phyloP scores from a whole-genome alignment of 2,329 filamentous ascomycete genomes.

The Ascochyta pisi region DNA sequence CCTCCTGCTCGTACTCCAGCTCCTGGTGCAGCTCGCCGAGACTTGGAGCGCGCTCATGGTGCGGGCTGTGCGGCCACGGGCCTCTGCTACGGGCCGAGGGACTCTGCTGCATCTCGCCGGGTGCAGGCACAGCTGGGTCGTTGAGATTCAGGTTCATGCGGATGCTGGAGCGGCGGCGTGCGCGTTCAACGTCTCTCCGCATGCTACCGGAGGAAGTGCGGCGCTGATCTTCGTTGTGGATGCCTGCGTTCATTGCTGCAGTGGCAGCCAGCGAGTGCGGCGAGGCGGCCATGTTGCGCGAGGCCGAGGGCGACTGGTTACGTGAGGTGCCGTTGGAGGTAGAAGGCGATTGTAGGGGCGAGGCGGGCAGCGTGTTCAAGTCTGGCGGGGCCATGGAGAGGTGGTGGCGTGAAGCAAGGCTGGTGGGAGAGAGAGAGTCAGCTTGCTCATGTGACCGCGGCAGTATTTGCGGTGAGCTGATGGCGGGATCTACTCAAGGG shows the following conservation, averaged over 20 bases:
- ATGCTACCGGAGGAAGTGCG: conserved; percentile 59
- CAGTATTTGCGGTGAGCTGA: conserved; percentile 12
- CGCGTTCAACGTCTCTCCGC: conserved; percentile 48
- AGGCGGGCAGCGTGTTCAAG: conserved; percentile 65
- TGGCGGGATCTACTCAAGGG: not conserved
- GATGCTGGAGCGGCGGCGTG: conserved; percentile 71
- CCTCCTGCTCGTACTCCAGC: conserved; percentile 79
- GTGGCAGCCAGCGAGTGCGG: conserved; percentile 77
- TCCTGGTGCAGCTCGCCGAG: conserved; percentile 80
- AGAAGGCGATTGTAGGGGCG: conserved; percentile 50
- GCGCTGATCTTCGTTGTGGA: conserved; percentile 65
- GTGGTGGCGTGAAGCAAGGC: conserved; percentile 20
- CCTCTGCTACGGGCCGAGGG: conserved; percentile 34
- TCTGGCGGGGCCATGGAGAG: conserved; percentile 59
- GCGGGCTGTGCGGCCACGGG: conserved; percentile 37
- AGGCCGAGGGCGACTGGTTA: conserved; percentile 44
- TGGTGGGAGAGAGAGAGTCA: not conserved
- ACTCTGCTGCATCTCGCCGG: conserved; percentile 70
- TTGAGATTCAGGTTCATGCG: conserved; percentile 77
- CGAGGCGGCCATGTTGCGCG: conserved; percentile 62
- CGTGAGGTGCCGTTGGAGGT: conserved; percentile 30
- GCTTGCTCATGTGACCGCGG: conserved; percentile 5
- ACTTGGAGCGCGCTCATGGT: conserved; percentile 72
- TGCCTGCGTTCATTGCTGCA: conserved; percentile 77
- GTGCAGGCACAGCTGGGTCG: conserved; percentile 70